Base-by-base conservation (phyloP, 2,329 filamentous ascomycete species). In the Ophiostoma ips region DNA sequence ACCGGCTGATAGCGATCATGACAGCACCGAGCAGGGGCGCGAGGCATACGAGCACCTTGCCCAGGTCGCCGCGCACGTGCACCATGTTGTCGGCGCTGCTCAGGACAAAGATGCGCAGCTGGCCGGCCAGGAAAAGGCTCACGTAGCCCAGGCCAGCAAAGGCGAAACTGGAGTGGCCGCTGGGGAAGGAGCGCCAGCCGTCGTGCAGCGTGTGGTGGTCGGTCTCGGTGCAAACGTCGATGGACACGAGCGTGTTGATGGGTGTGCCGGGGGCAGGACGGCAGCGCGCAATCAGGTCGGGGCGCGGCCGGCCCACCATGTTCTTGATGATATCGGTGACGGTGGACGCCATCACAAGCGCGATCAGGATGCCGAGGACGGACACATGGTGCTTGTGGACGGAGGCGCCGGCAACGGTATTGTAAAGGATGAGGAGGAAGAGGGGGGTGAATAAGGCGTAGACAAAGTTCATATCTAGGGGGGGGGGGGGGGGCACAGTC, bases 251-350 rank as follows among this genome's bases (percentile, higher is more conserved):
- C 4, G 65, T 63, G 56, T 75, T 60, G 6, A 61, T 61, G 37
- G 72, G 68, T 2, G 76, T 76, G 33, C 64, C 69, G 0, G 61
- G 31, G 0, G 59, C 67, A 1, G 92, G 89, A 56, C 84, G 81
- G 67, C 92, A 98, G 35, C 92, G 81, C n/a, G 83, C 80, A 21
- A 77, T 61, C 3, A 77, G 63, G 52, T 77, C 73, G 0, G 73
- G 73, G 6, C 73, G 66, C 1, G 57, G 87, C 11, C 87, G 71
- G 9, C 87, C 87, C 24, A 90, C 84, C 10, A 84, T 76, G 62
- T 94, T 95, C 67, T 98, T 98, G 61, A 96, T 74, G 28, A 90
- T 69, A 62, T 96, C 89, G 41, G 92, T 96, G 40, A 96, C 71
- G 63, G 95, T 84, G 6, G 79, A 76, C 0, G 87, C 83, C 46